Conservation (phyloP, 2,329 filamentous ascomycete species). For the Aspergillus sojae region DNA sequence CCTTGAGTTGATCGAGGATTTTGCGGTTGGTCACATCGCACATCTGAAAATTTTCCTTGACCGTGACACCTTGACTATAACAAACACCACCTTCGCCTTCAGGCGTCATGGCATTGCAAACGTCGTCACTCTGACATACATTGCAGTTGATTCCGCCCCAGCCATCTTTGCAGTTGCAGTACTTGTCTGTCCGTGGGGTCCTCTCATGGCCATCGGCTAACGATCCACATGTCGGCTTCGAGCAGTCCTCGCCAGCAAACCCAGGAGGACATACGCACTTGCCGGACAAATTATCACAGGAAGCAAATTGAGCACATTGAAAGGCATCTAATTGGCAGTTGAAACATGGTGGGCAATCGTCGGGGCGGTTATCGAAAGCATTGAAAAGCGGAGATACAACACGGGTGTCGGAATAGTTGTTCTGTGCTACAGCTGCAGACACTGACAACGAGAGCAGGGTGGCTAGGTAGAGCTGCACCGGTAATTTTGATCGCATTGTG, state of each 20-base stretch:
- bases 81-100: conserved; percentile 81
- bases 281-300: conserved; percentile 86
- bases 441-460: conserved; percentile 29
- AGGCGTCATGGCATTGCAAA: conserved; percentile 87
- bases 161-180: conserved; percentile 85
- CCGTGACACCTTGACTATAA: conserved; percentile 85
- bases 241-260: conserved; percentile 92
- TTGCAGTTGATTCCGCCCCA: conserved; percentile 99
- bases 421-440: conserved; percentile 26
- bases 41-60: conserved; percentile 96
- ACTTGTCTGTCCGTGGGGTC: conserved; percentile 68
- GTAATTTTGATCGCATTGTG: conserved; percentile 32
- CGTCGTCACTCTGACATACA: conserved; percentile 80
- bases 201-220: conserved; percentile 79
- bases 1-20: conserved; percentile 83
- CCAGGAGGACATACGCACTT: conserved; percentile 91
- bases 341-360: conserved; percentile 66
- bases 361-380: conserved; percentile 71
- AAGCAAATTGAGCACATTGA: conserved; percentile 84
- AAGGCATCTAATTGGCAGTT: conserved; percentile 96
- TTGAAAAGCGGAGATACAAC: conserved; percentile 68
- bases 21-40: conserved; percentile 96
- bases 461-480: conserved; percentile 28
- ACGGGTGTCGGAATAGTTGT: conserved; percentile 63
- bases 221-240: conserved; percentile 88